Evolutionary conservation across 177 flowering plant genomes (phyloP).

Genomic region (Vitis hybrid): DNA sequence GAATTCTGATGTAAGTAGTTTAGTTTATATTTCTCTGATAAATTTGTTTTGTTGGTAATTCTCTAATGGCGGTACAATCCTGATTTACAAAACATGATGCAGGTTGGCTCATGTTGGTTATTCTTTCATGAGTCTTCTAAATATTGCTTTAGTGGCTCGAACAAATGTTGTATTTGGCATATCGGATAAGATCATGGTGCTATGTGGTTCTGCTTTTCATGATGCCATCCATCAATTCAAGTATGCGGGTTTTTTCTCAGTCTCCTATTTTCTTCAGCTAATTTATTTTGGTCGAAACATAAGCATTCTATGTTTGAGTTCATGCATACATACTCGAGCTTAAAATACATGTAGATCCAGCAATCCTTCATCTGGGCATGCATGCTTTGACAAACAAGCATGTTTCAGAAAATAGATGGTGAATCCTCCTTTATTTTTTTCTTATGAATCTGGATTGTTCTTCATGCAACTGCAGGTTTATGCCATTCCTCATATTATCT

Average conservation of each 20-base stretch:
- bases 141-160: slow-evolving; percentile 69
- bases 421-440: no score
- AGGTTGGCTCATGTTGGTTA: slow-evolving; percentile 80
- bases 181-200: slow-evolving; percentile 79
- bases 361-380: neutral
- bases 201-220: slow-evolving; percentile 80
- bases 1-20: slow-evolving; percentile 64
- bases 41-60: neutral
- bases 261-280: neutral
- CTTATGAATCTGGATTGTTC: neutral
- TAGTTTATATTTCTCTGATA: neutral
- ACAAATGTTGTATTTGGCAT: slow-evolving; percentile 52
- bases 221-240: slow-evolving; percentile 91
- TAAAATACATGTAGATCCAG: no score
- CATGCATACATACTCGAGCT: neutral
- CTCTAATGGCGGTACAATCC: neutral
- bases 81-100: slow-evolving; percentile 25
- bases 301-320: neutral
- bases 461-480: slow-evolving; percentile 56
- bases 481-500: slow-evolving; percentile 93
- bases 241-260: slow-evolving; percentile 37
- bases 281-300: neutral
- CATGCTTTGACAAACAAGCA: neutral
- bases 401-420: no score
- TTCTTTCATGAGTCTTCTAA: slow-evolving; percentile 51